Conservation (phyloP, 2,329 filamentous ascomycete genomes). For the Microsporum ferrugineum region DNA sequence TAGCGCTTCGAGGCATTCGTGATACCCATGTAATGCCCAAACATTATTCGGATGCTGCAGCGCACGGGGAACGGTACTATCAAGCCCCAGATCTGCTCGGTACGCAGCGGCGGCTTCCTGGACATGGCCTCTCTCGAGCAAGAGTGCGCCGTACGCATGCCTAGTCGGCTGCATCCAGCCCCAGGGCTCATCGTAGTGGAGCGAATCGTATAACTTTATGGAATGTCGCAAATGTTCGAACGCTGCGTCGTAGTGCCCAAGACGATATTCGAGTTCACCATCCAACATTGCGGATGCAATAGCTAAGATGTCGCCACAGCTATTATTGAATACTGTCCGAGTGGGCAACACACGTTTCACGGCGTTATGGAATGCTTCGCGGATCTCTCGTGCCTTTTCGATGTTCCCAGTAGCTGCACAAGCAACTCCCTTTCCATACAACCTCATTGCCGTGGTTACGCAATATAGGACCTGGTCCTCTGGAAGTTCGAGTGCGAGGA, state of each 20-base stretch:
- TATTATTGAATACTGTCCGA: conserved; percentile 59
- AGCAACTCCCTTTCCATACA: conserved; percentile 60
- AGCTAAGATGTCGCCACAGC: conserved; percentile 49
- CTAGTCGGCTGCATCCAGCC: conserved; percentile 67
- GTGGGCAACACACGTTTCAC: conserved; percentile 43
- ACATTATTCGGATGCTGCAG: conserved; percentile 58
- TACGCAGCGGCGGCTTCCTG: conserved; percentile 49
- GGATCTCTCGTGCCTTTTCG: conserved; percentile 33
- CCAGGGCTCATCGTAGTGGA: conserved; percentile 66
- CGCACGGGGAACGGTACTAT: conserved; percentile 50
- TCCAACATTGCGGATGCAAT: conserved; percentile 56
- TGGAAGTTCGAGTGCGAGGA: conserved; percentile 48
- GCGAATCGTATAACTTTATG: conserved; percentile 48
- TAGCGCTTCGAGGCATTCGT: conserved; percentile 52
- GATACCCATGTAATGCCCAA: conserved; percentile 59
- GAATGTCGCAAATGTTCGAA: conserved; percentile 49
- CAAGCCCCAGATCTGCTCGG: conserved; percentile 49
- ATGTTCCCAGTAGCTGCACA: conserved; percentile 48
- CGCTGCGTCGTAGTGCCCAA: conserved; percentile 45
- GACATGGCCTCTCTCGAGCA: conserved; percentile 54
- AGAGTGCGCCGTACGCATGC: conserved; percentile 58
- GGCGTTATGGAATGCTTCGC: conserved; percentile 42
- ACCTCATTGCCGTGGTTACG: conserved; percentile 54
- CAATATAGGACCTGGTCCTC: conserved; percentile 52
- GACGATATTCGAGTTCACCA: conserved; percentile 62